phyloP scores from a whole-genome alignment of 345 rosid species.

The Psidium friedrichsthalianum region DNA sequence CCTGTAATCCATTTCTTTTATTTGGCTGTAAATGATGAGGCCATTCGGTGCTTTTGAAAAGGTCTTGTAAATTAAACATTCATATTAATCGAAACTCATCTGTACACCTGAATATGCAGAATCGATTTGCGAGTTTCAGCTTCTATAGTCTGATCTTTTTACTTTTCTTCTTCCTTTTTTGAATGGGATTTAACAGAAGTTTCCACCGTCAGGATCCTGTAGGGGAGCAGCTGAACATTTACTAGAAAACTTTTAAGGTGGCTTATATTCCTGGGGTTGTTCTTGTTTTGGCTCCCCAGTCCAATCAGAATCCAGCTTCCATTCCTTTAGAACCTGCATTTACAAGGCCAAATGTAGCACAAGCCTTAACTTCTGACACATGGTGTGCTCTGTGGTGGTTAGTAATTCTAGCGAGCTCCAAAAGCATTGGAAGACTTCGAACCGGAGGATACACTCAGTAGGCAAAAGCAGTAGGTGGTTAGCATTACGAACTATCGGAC shows the following conservation, averaged over 20 bases:
- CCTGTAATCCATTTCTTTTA: neutral
- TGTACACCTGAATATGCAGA: neutral
- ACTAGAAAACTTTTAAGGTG: slow-evolving; percentile 54
- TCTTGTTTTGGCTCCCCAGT: slow-evolving; percentile 57
- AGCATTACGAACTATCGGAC: neutral
- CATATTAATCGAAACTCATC: neutral
- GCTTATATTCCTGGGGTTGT: slow-evolving; percentile 39
- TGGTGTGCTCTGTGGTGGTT: neutral
- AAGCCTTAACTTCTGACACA: neutral
- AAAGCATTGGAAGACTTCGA: neutral
- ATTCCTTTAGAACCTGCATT: slow-evolving; percentile 76
- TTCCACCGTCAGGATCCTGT: slow-evolving; percentile 41
- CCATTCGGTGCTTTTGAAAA: neutral
- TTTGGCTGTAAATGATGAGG: neutral
- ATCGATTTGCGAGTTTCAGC: neutral
- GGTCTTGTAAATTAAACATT: neutral
- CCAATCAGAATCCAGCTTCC: slow-evolving; percentile 87
- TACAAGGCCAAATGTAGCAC: neutral
- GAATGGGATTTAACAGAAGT: neutral
- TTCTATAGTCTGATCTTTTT: neutral
- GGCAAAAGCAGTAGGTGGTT: neutral
- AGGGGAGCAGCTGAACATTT: slow-evolving; percentile 50
- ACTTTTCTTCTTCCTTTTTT: neutral
- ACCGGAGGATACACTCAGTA: no score
- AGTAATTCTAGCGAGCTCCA: neutral